Conservation (phyloP, 2,329 filamentous ascomycete species). For the Penicillium sp. region DNA sequence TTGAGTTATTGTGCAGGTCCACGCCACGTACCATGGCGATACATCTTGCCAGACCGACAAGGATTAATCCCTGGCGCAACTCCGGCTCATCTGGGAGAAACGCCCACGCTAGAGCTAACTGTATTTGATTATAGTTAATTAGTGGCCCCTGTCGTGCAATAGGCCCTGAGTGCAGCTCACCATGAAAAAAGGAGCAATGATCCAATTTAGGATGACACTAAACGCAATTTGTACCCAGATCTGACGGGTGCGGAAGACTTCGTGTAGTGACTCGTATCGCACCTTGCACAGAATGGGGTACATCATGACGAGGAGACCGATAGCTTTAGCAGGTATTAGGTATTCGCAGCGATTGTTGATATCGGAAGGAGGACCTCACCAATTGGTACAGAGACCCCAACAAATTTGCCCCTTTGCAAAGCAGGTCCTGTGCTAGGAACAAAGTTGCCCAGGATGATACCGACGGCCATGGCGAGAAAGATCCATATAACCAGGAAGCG, state of each 20-base stretch:
- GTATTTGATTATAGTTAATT: too few relatives aligned
- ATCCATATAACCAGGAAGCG: constrained; percentile 64
- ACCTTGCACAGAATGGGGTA: constrained; percentile 91
- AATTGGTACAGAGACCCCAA: constrained; percentile 70
- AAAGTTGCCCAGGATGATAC: constrained; percentile 76
- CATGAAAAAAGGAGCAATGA: constrained; percentile 82
- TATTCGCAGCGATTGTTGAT: background rate
- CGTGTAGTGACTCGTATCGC: constrained; percentile 74
- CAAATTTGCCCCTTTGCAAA: constrained; percentile 72
- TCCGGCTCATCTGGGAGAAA: constrained; percentile 57
- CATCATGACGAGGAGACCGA: constrained; percentile 90
- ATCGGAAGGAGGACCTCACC: constrained; percentile 47
- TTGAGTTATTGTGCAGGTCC: background rate
- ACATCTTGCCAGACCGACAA: constrained; percentile 82
- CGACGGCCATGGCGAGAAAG: constrained; percentile 74
- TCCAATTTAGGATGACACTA: constrained; percentile 79
- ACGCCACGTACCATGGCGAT: constrained; percentile 78
- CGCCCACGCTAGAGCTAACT: constrained; percentile 55
- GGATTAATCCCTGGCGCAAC: constrained; percentile 69
- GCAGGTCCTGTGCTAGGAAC: constrained; percentile 64
- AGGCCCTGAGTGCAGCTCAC: constrained; percentile 44
- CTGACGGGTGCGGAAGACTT: constrained; percentile 73
- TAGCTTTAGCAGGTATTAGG: constrained; percentile 54
- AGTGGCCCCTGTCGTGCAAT: too few relatives aligned
- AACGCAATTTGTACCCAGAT: constrained; percentile 80